A percentile compares a stretch with the other conserved stretches of the same genome.
These are phyloP conservation scores for Thalia dealbata DNA, from an alignment of 176 grass and related monocot species.

Conservation along the genomic window DNA sequence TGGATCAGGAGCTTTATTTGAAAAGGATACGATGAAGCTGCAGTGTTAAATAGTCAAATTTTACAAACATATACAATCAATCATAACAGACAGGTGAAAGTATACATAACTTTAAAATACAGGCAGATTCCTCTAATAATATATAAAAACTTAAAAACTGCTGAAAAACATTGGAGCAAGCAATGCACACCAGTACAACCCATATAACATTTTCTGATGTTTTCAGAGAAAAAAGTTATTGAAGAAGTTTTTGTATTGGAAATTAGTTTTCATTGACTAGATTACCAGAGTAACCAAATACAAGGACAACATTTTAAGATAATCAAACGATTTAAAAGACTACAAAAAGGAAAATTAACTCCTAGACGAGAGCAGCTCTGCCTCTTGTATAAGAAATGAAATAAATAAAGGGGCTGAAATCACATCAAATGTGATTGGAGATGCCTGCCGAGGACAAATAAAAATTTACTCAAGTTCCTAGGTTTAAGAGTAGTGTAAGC, in stretches of 20 bases:
- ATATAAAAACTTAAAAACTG: not conserved
- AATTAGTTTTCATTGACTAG: not conserved
- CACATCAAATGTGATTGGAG: not conserved
- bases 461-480: not conserved
- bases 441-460: not conserved
- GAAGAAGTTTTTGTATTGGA: not conserved
- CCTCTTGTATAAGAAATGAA: not conserved
- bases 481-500: not conserved
- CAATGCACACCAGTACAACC: not conserved
- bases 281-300: not conserved
- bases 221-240: not conserved
- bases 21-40: constrained; percentile 92
- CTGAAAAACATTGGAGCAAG: not conserved
- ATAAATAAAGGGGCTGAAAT: not conserved
- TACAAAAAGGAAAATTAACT: not conserved
- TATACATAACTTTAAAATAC: not conserved
- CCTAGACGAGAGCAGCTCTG: no score
- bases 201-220: not conserved
- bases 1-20: constrained; percentile 83
- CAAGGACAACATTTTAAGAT: not conserved
- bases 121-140: not conserved
- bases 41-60: constrained; percentile 20
- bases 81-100: not conserved
- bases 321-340: not conserved
- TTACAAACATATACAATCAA: not conserved